phyloP scores from a whole-genome alignment of 1,139 yeast genomes.

The Wickerhamomyces sp. region DNA sequence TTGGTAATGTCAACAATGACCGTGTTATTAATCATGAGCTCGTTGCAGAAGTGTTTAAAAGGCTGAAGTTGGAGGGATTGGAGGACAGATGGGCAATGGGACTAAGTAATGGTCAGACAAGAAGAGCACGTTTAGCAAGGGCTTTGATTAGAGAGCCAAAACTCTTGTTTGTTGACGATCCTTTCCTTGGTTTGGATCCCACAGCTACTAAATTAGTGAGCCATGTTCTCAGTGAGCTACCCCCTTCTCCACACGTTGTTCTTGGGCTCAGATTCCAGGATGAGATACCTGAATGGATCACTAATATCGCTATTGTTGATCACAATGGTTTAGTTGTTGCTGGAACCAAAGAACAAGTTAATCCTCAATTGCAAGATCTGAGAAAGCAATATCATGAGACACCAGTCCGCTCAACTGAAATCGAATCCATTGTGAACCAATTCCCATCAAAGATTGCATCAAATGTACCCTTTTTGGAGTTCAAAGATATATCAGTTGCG shows the following conservation, averaged over 20 bases:
- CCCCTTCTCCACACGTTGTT: conserved; percentile 44
- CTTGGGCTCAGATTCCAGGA: conserved; percentile 80
- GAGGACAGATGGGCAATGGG: conserved; percentile 78
- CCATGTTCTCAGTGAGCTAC: conserved; percentile 35
- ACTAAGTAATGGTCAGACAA: conserved; percentile 86
- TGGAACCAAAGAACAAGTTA: conserved; percentile 42
- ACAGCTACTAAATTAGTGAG: conserved; percentile 59
- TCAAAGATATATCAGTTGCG: conserved; percentile 59
- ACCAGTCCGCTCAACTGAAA: conserved; percentile 17
- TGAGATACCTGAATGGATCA: conserved; percentile 70
- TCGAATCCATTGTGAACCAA: conserved; percentile 17
- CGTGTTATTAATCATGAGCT: conserved; percentile 29
- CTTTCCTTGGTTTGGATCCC: conserved; percentile 88
- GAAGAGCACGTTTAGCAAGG: conserved; percentile 83
- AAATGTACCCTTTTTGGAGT: conserved; percentile 42
- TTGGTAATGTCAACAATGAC: conserved; percentile 28
- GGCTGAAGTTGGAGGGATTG: conserved; percentile 52
- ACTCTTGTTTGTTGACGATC: conserved; percentile 77
- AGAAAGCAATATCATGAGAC: conserved; percentile 23
- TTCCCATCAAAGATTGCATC: conserved; percentile 10
- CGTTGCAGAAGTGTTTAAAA: conserved; percentile 41
- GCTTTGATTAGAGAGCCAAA: conserved; percentile 63
- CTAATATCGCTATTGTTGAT: conserved; percentile 62
- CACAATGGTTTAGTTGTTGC: conserved; percentile 44
- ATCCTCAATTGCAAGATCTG: conserved; percentile 27